These are phyloP conservation scores for Carex arenaria DNA, from an alignment of 202 grass and related monocot genomes.

Conservation along the genomic window DNA sequence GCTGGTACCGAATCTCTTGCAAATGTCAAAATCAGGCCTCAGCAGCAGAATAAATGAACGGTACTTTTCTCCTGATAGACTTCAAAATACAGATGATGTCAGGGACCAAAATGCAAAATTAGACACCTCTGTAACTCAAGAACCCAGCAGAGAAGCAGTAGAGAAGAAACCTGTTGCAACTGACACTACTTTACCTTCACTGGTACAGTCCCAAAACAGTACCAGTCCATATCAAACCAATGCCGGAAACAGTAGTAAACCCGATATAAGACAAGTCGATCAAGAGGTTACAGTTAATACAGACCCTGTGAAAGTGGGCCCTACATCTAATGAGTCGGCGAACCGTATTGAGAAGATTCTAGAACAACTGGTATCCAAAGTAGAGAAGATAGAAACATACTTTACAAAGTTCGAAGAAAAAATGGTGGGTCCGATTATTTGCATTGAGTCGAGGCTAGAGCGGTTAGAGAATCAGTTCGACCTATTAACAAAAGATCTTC, in stretches of 20 bases:
- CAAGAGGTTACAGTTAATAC: slow-evolving; percentile 22
- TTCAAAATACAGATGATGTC: neutral
- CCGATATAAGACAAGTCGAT: neutral
- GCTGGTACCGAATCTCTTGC: slow-evolving; percentile 75
- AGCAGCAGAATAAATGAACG: slow-evolving; percentile 41
- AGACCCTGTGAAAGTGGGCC: slow-evolving; percentile 15
- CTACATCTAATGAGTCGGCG: slow-evolving; percentile 22
- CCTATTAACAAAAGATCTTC: slow-evolving; percentile 44
- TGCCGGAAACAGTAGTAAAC: slow-evolving; percentile 23
- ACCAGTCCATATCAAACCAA: slow-evolving; percentile 22
- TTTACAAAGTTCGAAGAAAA: slow-evolving; percentile 67
- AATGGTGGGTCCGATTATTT: slow-evolving; percentile 60
- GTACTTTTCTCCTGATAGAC: slow-evolving; percentile 38
- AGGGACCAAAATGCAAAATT: slow-evolving; percentile 10
- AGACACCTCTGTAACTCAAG: slow-evolving; percentile 25
- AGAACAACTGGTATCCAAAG: slow-evolving; percentile 60
- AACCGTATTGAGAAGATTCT: slow-evolving; percentile 57
- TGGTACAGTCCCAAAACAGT: neutral
- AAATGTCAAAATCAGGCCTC: slow-evolving; percentile 52
- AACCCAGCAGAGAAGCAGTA: slow-evolving; percentile 16
- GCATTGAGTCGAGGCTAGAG: slow-evolving; percentile 68
- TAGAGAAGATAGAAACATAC: slow-evolving; percentile 68
- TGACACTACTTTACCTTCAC: neutral
- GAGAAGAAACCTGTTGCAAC: neutral
- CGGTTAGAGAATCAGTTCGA: slow-evolving; percentile 52